Evolutionary conservation across 1,284 basidiomycete species (phyloP).

Genomic region (Fereydounia khargensis): DNA sequence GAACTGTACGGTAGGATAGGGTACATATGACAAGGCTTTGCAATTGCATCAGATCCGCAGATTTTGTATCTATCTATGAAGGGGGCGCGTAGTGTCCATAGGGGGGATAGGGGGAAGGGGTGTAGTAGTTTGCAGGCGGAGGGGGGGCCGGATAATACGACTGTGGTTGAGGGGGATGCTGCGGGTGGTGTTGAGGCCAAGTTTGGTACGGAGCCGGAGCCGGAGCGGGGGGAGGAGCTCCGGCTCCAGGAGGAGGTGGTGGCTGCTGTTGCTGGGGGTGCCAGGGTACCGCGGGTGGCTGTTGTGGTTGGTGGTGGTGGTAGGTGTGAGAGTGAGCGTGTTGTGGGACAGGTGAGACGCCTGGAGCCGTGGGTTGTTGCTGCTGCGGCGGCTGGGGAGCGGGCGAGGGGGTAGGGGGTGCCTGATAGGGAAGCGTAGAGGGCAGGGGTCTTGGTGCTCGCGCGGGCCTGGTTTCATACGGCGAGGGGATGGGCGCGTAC

Average conservation of each 20-base stretch:
- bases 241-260: no score
- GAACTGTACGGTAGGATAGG: no score
- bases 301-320: no score
- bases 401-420: conserved; percentile 16
- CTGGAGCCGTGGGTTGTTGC: not conserved
- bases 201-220: no score
- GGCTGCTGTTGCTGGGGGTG: not conserved
- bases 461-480: conserved; percentile 2
- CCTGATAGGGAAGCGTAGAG: conserved; percentile 18
- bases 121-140: no score
- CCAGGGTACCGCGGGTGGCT: no score
- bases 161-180: not conserved
- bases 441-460: conserved; percentile 5
- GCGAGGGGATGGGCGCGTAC: conserved; percentile 15
- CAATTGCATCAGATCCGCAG: no score
- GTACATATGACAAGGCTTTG: no score
- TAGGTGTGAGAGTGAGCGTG: conserved; percentile 1
- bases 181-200: not conserved
- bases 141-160: not conserved
- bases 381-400: conserved; percentile 11
- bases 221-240: no score
- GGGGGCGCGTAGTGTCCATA: no score
- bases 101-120: no score
- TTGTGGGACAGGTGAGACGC: conserved; percentile 2
- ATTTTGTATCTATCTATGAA: no score